Base-by-base conservation (phyloP, 345 rosid species). In the Ceriops zippeliana region DNA sequence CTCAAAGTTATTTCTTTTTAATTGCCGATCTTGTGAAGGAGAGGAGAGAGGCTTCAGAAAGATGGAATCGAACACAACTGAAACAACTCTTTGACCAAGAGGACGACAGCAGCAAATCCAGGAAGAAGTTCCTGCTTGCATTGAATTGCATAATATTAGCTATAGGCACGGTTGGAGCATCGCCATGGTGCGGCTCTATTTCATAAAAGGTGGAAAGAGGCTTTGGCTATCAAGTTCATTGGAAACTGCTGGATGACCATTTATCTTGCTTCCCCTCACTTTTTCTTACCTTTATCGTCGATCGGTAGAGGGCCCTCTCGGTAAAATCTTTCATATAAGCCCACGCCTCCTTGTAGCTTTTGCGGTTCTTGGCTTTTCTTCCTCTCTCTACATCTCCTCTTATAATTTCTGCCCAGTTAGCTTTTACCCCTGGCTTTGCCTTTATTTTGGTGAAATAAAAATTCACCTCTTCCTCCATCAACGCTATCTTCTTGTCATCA, bases 221-320 rank as follows among this genome's bases (percentile, higher is more conserved):
- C 72, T 72, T 16, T 79, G 83, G 83, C 56, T 61, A 35, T 72
- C 83, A 19, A 72, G 79, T 30, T 56, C 65, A 24, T 52, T 79
- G 26, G 69, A 79, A 61, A 79, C 79, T 3, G 77, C 72, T 0
- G 83, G 83, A 21, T 79, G 83, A 74, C 83, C 79, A 8, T 22
- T 79, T 5, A 49, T 72, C 66, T 1, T 79, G 9, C 28, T 75
- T 26, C 70, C 76, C 0, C 82, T 79, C 62, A 0, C 27, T 4
- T 21, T 52, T 19, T 71, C 82, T 35, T 79, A 68, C 71, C 15
- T 74, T 8, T 52, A 63, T 63, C 79, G 82, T 58, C 71, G 79
- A 20, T 24, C 54, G 17, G 71, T 42, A 52, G 72, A 74, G 8
- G 73, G 75, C 30, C 5, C 42, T 19, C 35, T 16, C 19, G 17